Evolutionary conservation across 257 asterid genomes (phyloP).

Genomic region (Penstemon davidsonii): DNA sequence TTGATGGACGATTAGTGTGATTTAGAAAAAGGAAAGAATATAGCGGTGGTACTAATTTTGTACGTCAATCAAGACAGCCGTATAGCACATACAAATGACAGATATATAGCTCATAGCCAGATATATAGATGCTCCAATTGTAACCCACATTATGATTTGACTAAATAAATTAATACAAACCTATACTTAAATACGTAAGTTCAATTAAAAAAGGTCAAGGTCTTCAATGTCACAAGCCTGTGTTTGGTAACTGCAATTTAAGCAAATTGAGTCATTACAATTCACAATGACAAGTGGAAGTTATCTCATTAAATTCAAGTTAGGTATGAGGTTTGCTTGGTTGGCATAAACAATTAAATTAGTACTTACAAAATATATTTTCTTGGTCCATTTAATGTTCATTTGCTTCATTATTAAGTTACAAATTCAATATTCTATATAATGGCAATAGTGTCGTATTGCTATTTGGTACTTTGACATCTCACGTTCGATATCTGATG

Average conservation of each 20-base stretch:
- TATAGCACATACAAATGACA: conserved; percentile 23
- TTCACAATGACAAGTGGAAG: not conserved
- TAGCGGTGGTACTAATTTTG: conserved; percentile 27
- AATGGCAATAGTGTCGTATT: too few species aligned
- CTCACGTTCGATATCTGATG: too few species aligned
- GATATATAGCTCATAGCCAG: too few species aligned
- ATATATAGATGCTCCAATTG: too few species aligned
- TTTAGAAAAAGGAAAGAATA: not conserved
- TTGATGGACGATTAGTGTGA: too few species aligned
- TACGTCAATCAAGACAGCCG: conserved; percentile 44
- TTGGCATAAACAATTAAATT: not conserved
- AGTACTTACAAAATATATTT: too few species aligned
- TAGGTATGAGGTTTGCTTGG: conserved; percentile 24
- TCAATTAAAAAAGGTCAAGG: not conserved
- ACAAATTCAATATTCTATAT: too few species aligned
- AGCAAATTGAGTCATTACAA: not conserved
- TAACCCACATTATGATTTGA: conserved; percentile 19
- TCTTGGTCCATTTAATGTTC: too few species aligned
- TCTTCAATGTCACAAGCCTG: conserved; percentile 3
- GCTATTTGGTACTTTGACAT: too few species aligned
- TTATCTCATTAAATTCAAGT: conserved; percentile 7
- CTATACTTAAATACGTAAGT: not conserved
- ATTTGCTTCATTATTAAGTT: too few species aligned
- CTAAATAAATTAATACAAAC: not conserved
- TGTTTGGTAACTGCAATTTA: not conserved